Conservation (phyloP, 2,329 filamentous ascomycete species). For the Ophiostoma ips region DNA sequence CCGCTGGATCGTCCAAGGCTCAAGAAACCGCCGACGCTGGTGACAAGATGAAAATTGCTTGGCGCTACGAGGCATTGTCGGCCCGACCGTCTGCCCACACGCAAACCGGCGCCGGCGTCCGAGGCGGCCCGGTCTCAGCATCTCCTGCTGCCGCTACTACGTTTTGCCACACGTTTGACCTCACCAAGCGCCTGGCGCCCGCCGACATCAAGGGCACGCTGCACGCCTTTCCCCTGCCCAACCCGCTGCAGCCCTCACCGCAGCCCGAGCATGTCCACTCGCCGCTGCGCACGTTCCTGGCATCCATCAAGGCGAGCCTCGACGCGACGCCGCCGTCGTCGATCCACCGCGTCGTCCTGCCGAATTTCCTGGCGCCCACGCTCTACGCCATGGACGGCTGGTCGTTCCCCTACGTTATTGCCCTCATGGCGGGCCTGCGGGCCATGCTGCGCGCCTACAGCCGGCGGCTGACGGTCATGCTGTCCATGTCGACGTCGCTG, state of each 20-base stretch:
- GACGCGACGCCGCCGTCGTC: slow-evolving; percentile 41
- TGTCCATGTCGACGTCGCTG: slow-evolving; percentile 67
- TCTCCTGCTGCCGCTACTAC: neutral
- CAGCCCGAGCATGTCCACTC: slow-evolving; percentile 22
- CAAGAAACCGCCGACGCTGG: slow-evolving; percentile 27
- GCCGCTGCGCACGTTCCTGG: slow-evolving; percentile 51
- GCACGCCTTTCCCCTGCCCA: slow-evolving; percentile 35
- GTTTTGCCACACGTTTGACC: slow-evolving; percentile 64
- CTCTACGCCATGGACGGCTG: slow-evolving; percentile 58
- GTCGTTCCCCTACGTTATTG: slow-evolving; percentile 59
- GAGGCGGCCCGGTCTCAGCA: neutral
- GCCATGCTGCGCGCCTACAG: slow-evolving; percentile 57
- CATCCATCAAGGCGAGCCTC: slow-evolving; percentile 41
- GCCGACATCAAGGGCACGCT: slow-evolving; percentile 36
- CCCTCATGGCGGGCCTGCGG: slow-evolving; percentile 68
- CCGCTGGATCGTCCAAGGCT: slow-evolving; percentile 22
- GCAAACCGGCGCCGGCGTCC: no score
- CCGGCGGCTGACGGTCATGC: slow-evolving; percentile 52
- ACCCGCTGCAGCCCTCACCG: slow-evolving; percentile 21
- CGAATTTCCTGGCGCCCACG: slow-evolving; percentile 73
- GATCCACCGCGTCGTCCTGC: slow-evolving; percentile 74
- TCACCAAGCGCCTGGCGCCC: slow-evolving; percentile 47
- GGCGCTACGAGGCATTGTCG: slow-evolving; percentile 78
- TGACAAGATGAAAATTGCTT: slow-evolving; percentile 97
- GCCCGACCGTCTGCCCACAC: neutral